Evolutionary conservation across 495 filamentous ascomycete species (phyloP), one percentile per base, ranked within the genome.

Genomic region (Schizothecium vesticola): DNA sequence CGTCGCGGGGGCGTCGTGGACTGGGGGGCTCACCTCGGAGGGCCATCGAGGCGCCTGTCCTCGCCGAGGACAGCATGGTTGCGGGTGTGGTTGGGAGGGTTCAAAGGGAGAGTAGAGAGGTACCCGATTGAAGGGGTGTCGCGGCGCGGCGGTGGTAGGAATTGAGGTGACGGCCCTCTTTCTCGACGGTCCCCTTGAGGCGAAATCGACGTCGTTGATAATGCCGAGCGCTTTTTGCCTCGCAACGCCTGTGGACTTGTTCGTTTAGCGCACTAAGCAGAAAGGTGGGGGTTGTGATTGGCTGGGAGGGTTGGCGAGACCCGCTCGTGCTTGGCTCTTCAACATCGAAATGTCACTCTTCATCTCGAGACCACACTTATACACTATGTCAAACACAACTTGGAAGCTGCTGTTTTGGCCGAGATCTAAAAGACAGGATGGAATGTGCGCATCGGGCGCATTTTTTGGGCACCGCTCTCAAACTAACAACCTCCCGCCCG

Each of bases 21-120:
- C 19, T 36, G 8, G 25, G 55, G 63, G 59, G 79, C 85, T 74
- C 81, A 92, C 90, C 88, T 87, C 90, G 86, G 76, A 92, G 80
- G 69, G 88, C 89, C 85, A 90, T 79, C 71, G 86, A 82, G 78
- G 87, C 87, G 69, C 85, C 82, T 76, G 85, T 86, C 83, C 90
- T 81, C 70, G 86, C 84, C 25, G 86, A 85, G 66, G 86, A 84
- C 65, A 90, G 78, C 89, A 92, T 91, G 84, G 59, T 61, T 43
- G 23, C 62, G 21, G 56, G 19, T 67, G 28, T 69, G 31, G 26
- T 25, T 55, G 23, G 58, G 51, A 56, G 12, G 64, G 33, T 65
- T 19, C n/a, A 62, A 59, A 6, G 33, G 3, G 64, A 63, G 74
- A 75, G 71, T 66, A 68, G 71, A 77, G 71, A 73, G 72, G 61